Percentiles rank a stretch among this genome's conserved stretches.
Conservation (phyloP, 164 flowering plant genomes). For the Annona cherimola region DNA sequence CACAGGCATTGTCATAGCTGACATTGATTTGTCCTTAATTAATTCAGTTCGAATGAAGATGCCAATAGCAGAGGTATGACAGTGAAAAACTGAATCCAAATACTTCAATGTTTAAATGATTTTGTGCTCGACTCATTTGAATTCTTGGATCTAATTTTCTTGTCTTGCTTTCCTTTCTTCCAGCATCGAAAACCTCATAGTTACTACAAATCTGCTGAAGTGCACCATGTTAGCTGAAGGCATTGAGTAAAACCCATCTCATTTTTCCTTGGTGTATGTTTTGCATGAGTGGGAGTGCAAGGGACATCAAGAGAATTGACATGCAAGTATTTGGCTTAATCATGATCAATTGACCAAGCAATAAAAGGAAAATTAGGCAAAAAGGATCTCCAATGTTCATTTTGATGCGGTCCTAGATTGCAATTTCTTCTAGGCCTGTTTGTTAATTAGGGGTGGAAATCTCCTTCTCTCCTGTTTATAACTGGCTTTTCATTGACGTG, state of each 20-base stretch:
- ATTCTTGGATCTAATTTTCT: constrained; percentile 2
- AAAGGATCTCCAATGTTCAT: too few relatives aligned
- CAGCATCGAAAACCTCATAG: constrained; percentile 69
- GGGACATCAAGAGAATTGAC: too few relatives aligned
- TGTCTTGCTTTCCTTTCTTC: constrained; percentile 8
- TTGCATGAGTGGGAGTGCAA: neutral
- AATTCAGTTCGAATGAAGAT: constrained; percentile 70
- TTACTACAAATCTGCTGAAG: constrained; percentile 36
- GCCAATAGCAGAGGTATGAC: constrained; percentile 69
- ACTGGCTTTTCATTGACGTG: too few relatives aligned
- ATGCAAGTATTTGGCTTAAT: neutral
- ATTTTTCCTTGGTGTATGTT: neutral
- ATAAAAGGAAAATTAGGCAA: too few relatives aligned
- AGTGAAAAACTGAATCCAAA: neutral
- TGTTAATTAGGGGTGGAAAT: too few relatives aligned
- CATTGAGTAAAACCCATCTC: neutral
- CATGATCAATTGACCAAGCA: neutral
- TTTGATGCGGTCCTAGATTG: too few relatives aligned
- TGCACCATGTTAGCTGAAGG: neutral
- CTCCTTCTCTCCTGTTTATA: too few relatives aligned
- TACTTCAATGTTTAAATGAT: neutral
- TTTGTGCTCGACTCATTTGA: neutral
- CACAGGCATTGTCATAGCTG: constrained; percentile 76
- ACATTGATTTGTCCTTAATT: constrained; percentile 67
- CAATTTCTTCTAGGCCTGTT: too few relatives aligned